Percentiles rank a stretch among this genome's conserved stretches.
phyloP scores from a whole-genome alignment of 2,329 filamentous ascomycete species.

The Teratosphaeria pseudoeucalypti region DNA sequence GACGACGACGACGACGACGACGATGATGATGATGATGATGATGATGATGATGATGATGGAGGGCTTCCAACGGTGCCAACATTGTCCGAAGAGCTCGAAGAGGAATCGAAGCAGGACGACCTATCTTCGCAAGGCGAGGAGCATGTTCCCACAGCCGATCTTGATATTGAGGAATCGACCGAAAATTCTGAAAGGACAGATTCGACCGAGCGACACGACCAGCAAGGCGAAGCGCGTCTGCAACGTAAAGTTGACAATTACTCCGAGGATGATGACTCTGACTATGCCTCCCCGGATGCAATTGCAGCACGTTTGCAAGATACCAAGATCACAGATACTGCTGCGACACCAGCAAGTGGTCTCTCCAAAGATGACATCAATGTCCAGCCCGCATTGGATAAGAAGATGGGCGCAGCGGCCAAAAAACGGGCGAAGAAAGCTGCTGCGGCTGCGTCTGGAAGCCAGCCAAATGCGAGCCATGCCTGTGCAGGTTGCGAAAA shows the following conservation, averaged over 20 bases:
- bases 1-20: too few species aligned
- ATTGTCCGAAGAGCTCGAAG: neutral
- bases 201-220: neutral
- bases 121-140: neutral
- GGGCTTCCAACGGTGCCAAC: slow-evolving; percentile 1
- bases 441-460: slow-evolving; percentile 28
- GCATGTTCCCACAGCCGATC: neutral
- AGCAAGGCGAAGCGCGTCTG: neutral
- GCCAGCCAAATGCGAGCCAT: slow-evolving; percentile 35
- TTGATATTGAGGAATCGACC: neutral
- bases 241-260: neutral
- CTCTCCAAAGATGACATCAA: slow-evolving; percentile 7
- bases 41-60: slow-evolving; percentile 7
- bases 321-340: slow-evolving; percentile 5
- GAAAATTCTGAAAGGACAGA: neutral
- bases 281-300: slow-evolving; percentile 34
- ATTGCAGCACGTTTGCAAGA: slow-evolving; percentile 30
- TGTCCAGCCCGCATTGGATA: slow-evolving; percentile 32
- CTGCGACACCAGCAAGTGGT: slow-evolving; percentile 1
- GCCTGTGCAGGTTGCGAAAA: slow-evolving; percentile 72
- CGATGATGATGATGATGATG: slow-evolving; percentile 4
- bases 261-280: slow-evolving; percentile 32
- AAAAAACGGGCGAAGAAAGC: slow-evolving; percentile 39
- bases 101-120: neutral
- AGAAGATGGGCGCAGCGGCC: slow-evolving; percentile 26